These are phyloP conservation scores for Streptanthus diversifolius DNA, from an alignment of 345 rosid species.

Conservation along the genomic window DNA sequence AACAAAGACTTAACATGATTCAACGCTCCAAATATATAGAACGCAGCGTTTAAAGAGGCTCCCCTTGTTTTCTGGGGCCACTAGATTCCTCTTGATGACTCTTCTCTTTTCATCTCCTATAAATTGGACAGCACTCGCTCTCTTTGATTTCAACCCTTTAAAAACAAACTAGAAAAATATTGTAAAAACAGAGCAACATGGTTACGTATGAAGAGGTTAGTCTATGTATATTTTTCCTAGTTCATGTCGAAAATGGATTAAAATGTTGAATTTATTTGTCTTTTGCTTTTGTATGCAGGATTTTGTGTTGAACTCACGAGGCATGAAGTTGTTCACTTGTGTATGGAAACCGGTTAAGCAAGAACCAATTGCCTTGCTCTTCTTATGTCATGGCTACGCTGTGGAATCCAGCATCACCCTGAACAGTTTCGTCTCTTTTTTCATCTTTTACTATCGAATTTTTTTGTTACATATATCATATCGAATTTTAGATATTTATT, in stretches of 20 bases:
- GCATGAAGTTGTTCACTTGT: constrained; percentile 74
- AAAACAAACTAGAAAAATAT: background rate
- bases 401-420: constrained; percentile 88
- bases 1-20: background rate
- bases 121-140: background rate
- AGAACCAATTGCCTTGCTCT: constrained; percentile 70
- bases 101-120: constrained; percentile 13
- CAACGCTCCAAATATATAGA: background rate
- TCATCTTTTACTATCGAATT: background rate
- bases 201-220: constrained; percentile 30
- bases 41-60: background rate
- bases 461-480: background rate
- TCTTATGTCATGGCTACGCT: constrained; percentile 88
- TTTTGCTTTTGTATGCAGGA: constrained; percentile 31
- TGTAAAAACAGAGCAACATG: constrained; percentile 20
- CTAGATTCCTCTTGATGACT: background rate
- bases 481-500: background rate
- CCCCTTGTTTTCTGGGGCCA: background rate
- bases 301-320: constrained; percentile 54
- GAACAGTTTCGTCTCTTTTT: constrained; percentile 59
- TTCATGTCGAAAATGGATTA: background rate
- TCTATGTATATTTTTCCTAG: background rate
- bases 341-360: constrained; percentile 56
- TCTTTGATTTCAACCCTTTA: background rate
- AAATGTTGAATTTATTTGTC: background rate